Evolutionary conservation across 2,329 filamentous ascomycete species (phyloP).

Genomic region (Talaromyces sp.): DNA sequence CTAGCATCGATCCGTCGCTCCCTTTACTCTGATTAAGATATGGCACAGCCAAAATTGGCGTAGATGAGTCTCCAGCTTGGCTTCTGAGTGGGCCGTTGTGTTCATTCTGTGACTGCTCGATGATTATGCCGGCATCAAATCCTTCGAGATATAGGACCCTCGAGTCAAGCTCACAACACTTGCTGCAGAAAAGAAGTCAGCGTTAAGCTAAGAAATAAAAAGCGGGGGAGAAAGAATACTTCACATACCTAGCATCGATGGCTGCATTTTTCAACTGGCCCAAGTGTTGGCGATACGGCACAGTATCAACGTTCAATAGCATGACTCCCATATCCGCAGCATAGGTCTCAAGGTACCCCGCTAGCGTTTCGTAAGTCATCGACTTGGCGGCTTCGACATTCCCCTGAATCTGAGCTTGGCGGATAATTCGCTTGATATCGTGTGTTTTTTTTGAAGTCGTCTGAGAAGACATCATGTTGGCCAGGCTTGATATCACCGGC

Average conservation of each 20-base stretch:
- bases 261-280: slow-evolving; percentile 12
- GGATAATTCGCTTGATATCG: slow-evolving; percentile 26
- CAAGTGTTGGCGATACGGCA: slow-evolving; percentile 3
- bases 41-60: slow-evolving; percentile 11
- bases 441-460: slow-evolving; percentile 28
- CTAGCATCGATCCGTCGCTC: slow-evolving; percentile 25
- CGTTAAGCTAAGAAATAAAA: background rate
- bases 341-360: slow-evolving; percentile 16
- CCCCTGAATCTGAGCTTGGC: slow-evolving; percentile 25
- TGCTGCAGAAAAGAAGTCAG: background rate
- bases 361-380: slow-evolving; percentile 23
- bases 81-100: slow-evolving; percentile 13
- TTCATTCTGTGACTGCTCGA: slow-evolving; percentile 11
- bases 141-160: slow-evolving; percentile 14
- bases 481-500: slow-evolving; percentile 17
- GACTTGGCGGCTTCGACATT: slow-evolving; percentile 25
- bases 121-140: slow-evolving; percentile 16
- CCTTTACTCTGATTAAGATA: slow-evolving; percentile 11
- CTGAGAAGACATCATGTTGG: slow-evolving; percentile 28
- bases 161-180: slow-evolving; percentile 14
- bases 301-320: slow-evolving; percentile 14
- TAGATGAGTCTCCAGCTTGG: background rate
- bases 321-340: slow-evolving; percentile 15
- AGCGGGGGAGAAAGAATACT: background rate
- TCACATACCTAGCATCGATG: background rate